These are phyloP conservation scores for Starmerella riodocensis DNA, from an alignment of 805 yeast species.

Conservation along the genomic window DNA sequence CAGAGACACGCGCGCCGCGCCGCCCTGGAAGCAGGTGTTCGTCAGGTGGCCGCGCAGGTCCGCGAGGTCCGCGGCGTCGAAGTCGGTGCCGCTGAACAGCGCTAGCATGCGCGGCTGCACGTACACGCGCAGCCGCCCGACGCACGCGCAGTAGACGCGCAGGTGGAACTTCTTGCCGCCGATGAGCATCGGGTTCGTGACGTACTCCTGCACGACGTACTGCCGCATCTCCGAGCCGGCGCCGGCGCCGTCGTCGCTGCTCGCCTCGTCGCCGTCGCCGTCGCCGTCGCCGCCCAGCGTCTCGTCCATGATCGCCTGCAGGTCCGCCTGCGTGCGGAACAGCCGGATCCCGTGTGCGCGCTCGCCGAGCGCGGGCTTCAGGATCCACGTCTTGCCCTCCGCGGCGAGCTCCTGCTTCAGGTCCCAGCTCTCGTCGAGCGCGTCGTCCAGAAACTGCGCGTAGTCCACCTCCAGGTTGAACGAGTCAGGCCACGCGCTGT, in stretches of 20 bases:
- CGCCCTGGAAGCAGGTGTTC: constrained; percentile 78
- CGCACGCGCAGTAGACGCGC: constrained; percentile 66
- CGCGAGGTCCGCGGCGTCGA: constrained; percentile 27
- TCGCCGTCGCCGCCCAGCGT: constrained; percentile 66
- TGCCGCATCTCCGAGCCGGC: constrained; percentile 40
- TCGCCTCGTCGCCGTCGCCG: constrained; percentile 50
- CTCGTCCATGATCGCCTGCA: constrained; percentile 71
- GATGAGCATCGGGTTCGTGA: constrained; percentile 56
- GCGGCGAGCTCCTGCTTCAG: constrained; percentile 60
- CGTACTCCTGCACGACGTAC: constrained; percentile 77
- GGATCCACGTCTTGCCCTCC: constrained; percentile 60
- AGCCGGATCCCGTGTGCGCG: constrained; percentile 90
- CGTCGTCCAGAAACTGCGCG: constrained; percentile 90
- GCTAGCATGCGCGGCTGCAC: constrained; percentile 73
- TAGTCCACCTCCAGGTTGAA: constrained; percentile 79
- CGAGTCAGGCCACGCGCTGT: constrained; percentile 54
- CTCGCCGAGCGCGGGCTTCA: constrained; percentile 95
- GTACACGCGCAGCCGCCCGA: constrained; percentile 61
- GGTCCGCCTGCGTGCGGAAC: constrained; percentile 62
- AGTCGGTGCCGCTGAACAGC: constrained; percentile 55
- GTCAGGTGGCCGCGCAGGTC: constrained; percentile 71
- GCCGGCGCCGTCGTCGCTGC: constrained; percentile 37
- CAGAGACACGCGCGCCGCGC: constrained; percentile 41
- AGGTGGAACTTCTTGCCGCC: constrained; percentile 73
- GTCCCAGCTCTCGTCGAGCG: constrained; percentile 85